These are phyloP conservation scores for Kazachstania taianensis DNA, from an alignment of 805 yeast genomes.

Conservation along the genomic window DNA sequence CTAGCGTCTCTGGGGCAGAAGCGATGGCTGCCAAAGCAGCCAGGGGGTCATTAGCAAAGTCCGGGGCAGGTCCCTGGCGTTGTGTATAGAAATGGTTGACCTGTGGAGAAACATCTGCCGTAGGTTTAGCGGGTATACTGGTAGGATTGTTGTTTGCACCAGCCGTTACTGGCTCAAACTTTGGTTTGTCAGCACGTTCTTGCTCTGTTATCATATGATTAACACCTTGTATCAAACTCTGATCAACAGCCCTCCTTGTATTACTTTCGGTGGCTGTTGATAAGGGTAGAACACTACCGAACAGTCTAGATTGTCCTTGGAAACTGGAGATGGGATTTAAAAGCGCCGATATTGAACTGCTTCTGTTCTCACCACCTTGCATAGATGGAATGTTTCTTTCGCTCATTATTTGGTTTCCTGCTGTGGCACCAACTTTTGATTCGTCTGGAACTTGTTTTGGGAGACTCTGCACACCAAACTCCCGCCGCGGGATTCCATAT, in stretches of 20 bases:
- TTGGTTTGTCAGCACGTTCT: neutral
- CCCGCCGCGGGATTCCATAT: no score
- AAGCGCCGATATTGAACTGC: constrained; percentile 11
- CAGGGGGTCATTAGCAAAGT: constrained; percentile 28
- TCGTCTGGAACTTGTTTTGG: neutral
- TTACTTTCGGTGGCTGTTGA: constrained; percentile 2
- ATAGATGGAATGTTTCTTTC: no score
- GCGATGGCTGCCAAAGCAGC: constrained; percentile 32
- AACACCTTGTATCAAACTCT: no score
- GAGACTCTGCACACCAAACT: neutral
- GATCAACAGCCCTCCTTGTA: constrained; percentile 1
- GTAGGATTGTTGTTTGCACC: no score
- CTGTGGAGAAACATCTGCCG: no score
- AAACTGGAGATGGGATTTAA: constrained; percentile 8
- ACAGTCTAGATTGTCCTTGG: constrained; percentile 1
- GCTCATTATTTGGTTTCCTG: no score
- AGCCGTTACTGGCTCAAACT: no score
- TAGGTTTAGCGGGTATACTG: no score
- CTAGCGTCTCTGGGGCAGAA: constrained; percentile 25
- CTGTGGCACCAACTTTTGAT: no score
- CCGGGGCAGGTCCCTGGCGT: no score
- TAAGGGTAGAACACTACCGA: constrained; percentile 1
- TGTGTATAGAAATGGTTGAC: no score
- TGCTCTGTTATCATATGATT: neutral
- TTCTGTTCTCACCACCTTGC: constrained; percentile 2